phyloP scores from a whole-genome alignment of 2,329 filamentous ascomycete genomes.

The Penicillium sp. region DNA sequence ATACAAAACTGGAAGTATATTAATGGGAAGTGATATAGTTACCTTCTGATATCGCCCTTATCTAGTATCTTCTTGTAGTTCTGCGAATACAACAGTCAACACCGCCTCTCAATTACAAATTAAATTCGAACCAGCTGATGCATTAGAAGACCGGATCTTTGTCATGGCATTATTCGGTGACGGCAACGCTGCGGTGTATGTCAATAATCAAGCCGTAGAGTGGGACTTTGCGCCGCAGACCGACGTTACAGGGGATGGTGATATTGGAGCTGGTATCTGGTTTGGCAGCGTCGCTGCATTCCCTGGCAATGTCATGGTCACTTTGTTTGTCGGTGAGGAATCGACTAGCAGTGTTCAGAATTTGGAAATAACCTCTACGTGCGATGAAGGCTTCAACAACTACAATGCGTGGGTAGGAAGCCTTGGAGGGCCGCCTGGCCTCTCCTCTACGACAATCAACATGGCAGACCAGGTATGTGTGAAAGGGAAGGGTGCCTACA shows the following conservation, averaged over 20 bases:
- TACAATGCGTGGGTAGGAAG: constrained; percentile 7
- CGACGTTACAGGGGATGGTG: not conserved
- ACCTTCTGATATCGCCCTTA: not conserved
- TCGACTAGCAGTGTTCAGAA: not conserved
- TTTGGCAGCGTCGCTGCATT: not conserved
- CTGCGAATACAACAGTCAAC: not conserved
- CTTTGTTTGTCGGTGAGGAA: not conserved
- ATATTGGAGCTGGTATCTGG: not conserved
- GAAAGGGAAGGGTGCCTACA: not conserved
- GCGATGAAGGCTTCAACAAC: not conserved
- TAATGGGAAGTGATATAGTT: not conserved
- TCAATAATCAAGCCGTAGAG: not conserved
- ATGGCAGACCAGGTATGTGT: not conserved
- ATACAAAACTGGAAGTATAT: not conserved
- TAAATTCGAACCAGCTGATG: not conserved
- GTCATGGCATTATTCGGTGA: not conserved
- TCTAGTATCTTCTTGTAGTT: not conserved
- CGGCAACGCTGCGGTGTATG: not conserved
- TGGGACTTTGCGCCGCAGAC: not conserved
- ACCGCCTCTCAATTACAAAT: constrained; percentile 4
- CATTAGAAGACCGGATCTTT: not conserved
- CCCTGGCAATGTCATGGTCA: not conserved
- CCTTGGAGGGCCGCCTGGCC: not conserved
- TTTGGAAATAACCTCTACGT: not conserved
- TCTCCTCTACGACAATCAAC: not conserved